A percentile compares a stretch with the other conserved stretches of the same genome.
These are phyloP conservation scores for Globisporangium nagaii DNA, from an alignment of 352 stramenopile genomes.

Conservation along the genomic window DNA sequence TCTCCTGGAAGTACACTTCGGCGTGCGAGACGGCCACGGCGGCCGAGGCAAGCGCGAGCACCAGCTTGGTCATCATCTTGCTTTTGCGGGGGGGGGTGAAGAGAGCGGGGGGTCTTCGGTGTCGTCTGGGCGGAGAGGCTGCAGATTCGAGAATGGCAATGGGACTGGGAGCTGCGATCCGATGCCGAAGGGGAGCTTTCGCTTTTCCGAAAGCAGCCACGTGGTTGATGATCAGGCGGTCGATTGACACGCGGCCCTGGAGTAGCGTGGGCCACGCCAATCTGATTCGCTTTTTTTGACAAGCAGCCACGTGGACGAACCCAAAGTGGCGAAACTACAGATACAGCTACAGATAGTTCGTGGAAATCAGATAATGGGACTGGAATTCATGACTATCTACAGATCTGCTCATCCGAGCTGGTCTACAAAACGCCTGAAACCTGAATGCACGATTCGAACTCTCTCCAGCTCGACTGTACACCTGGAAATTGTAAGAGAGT, in stretches of 20 bases:
- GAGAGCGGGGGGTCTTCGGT: too few relatives aligned
- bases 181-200: too few relatives aligned
- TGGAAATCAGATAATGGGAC: too few relatives aligned
- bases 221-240: background rate
- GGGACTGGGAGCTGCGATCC: too few relatives aligned
- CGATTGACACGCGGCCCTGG: background rate
- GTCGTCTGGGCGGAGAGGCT: too few relatives aligned
- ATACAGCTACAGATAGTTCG: background rate
- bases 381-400: too few relatives aligned
- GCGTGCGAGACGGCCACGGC: slow-evolving; percentile 42
- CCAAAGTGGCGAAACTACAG: too few relatives aligned
- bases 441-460: too few relatives aligned
- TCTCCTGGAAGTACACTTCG: slow-evolving; percentile 92
- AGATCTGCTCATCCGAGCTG: too few relatives aligned
- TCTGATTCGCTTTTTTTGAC: too few relatives aligned
- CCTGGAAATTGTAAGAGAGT: background rate
- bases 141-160: slow-evolving; percentile 8
- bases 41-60: slow-evolving; percentile 40
- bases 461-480: background rate
- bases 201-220: slow-evolving; percentile 4
- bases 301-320: slow-evolving; percentile 3
- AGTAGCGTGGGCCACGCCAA: slow-evolving; percentile 3
- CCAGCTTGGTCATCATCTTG: slow-evolving; percentile 62
- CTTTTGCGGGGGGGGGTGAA: background rate
- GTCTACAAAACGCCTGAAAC: too few relatives aligned